Conservation (phyloP, 2,329 filamentous ascomycete genomes). For the Aspergillus sp. region DNA sequence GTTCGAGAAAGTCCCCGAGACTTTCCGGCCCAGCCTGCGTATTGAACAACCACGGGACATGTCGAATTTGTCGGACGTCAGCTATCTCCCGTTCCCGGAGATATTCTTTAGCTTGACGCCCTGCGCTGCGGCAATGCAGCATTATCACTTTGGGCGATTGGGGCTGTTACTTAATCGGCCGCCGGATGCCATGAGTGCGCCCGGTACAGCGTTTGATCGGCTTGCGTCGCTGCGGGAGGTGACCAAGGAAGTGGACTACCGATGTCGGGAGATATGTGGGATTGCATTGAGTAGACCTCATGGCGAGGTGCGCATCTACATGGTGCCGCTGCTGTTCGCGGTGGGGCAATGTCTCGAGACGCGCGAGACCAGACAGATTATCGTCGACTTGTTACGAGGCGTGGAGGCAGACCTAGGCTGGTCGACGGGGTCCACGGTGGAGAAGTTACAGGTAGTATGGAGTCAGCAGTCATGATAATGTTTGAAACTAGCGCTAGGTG, state of each 20-base stretch:
- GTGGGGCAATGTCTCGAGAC: conserved; percentile 53
- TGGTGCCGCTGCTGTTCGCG: conserved; percentile 53
- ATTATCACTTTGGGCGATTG: conserved; percentile 59
- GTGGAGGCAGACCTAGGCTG: conserved; percentile 57
- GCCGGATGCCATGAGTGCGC: conserved; percentile 47
- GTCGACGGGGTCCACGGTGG: conserved; percentile 50
- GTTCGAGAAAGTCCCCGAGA: conserved; percentile 51
- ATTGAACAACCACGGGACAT: conserved; percentile 34
- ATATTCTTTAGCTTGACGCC: conserved; percentile 56
- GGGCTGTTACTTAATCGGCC: conserved; percentile 56
- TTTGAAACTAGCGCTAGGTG: background rate
- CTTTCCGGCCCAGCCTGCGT: conserved; percentile 50
- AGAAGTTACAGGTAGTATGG: conserved; percentile 39
- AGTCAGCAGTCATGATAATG: conserved; percentile 7
- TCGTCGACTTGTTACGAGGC: conserved; percentile 49
- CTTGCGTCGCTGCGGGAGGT: conserved; percentile 53
- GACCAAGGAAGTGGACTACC: conserved; percentile 48
- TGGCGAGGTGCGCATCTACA: conserved; percentile 51
- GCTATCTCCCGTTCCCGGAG: conserved; percentile 42
- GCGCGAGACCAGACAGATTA: conserved; percentile 45
- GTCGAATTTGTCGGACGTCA: conserved; percentile 24
- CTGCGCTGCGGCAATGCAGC: conserved; percentile 58
- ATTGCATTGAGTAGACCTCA: conserved; percentile 52
- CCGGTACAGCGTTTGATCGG: conserved; percentile 48
- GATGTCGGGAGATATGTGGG: conserved; percentile 53